Conservation (phyloP, 257 asterid genomes). For the Nicotiana noctiflora region DNA sequence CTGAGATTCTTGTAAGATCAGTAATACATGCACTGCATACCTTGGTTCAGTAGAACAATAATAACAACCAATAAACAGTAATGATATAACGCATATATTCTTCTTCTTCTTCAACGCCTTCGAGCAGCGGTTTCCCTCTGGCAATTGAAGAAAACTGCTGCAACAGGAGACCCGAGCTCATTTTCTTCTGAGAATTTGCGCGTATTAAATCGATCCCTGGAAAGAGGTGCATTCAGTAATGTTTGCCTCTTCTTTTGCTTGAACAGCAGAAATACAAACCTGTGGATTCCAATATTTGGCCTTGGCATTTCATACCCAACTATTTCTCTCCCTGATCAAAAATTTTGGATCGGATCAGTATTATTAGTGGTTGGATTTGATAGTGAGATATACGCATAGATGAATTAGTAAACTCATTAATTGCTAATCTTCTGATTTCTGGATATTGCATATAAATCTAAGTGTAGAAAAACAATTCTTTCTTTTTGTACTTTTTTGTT, state of each 20-base stretch:
- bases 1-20: no score
- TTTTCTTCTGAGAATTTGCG: conserved; percentile 54
- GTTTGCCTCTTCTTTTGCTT: conserved; percentile 52
- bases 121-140: conserved; percentile 90
- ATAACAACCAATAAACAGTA: background rate
- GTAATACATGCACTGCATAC: background rate
- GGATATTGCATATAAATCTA: background rate
- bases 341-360: no score
- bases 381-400: no score
- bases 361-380: background rate
- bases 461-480: background rate
- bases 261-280: conserved; percentile 62
- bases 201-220: conserved; percentile 56
- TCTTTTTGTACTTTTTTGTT: background rate
- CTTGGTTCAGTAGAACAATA: background rate
- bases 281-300: conserved; percentile 89
- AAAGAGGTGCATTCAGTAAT: conserved; percentile 18
- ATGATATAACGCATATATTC: background rate
- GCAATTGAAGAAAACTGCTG: conserved; percentile 87
- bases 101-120: conserved; percentile 24
- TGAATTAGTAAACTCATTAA: no score
- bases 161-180: conserved; percentile 60
- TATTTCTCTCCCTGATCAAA: conserved; percentile 54
- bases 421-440: background rate
- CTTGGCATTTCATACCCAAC: conserved; percentile 67